Percentiles rank a stretch among this genome's conserved stretches.
Conservation (phyloP, 73 alveolate genomes). For the Durusdinium trenchii region DNA sequence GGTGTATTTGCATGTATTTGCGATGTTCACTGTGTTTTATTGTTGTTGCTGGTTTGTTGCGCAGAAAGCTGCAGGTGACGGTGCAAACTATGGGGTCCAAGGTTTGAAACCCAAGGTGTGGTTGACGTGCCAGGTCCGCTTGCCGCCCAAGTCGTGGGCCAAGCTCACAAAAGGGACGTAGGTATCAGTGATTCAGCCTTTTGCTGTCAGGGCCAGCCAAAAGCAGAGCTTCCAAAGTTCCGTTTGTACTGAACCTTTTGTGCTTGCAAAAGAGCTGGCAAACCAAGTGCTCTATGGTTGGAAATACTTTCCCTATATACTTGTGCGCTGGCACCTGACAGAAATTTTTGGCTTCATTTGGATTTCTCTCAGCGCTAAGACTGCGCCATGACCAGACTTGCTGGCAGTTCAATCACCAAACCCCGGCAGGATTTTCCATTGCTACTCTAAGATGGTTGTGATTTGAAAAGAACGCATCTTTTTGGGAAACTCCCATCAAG, state of each 20-base stretch:
- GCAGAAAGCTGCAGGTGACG: background rate
- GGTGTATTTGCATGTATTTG: background rate
- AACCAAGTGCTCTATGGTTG: background rate
- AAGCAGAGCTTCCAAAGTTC: background rate
- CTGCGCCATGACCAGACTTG: too few relatives aligned
- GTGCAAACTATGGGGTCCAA: background rate
- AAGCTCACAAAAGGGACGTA: background rate
- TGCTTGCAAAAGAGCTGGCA: background rate
- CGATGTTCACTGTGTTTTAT: background rate
- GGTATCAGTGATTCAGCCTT: too few relatives aligned
- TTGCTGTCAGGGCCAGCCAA: background rate
- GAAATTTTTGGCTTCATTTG: background rate
- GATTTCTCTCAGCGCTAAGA: too few relatives aligned
- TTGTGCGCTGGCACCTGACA: background rate
- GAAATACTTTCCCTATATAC: background rate
- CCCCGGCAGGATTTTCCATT: too few relatives aligned
- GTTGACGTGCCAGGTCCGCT: background rate
- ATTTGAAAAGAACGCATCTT: too few relatives aligned
- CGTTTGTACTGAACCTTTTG: background rate
- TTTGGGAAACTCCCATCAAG: too few relatives aligned
- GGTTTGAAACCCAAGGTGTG: background rate
- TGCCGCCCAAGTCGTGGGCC: background rate
- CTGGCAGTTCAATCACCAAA: too few relatives aligned
- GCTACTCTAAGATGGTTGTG: too few relatives aligned
- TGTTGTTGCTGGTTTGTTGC: background rate